phyloP scores from a whole-genome alignment of 768 basidiomycete genomes.

The Boletales sp. region DNA sequence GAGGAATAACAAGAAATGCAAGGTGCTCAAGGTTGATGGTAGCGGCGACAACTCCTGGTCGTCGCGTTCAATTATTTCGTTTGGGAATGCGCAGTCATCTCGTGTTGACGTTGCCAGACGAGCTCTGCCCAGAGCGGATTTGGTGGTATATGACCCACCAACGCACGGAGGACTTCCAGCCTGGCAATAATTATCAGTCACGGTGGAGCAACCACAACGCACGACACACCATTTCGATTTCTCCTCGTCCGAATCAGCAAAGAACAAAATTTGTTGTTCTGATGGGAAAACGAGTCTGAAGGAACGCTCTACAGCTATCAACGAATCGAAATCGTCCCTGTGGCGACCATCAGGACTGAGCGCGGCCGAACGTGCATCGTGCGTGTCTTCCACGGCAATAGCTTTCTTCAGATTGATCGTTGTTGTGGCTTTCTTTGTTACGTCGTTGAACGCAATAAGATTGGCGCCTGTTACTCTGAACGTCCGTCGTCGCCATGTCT shows the following conservation, averaged over 20 bases:
- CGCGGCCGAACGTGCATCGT: constrained; percentile 48
- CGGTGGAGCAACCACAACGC: background rate
- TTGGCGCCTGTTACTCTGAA: constrained; percentile 83
- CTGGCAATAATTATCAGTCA: constrained; percentile 37
- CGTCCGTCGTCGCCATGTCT: constrained; percentile 83
- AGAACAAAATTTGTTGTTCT: constrained; percentile 82
- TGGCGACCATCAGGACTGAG: constrained; percentile 44
- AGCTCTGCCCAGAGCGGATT: constrained; percentile 94
- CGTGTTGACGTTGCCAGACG: constrained; percentile 76
- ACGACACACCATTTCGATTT: constrained; percentile 76
- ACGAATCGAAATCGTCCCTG: constrained; percentile 56
- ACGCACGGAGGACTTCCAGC: constrained; percentile 79
- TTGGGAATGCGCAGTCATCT: constrained; percentile 25
- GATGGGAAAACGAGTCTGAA: constrained; percentile 81
- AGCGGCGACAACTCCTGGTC: too few relatives aligned
- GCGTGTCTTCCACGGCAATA: constrained; percentile 70
- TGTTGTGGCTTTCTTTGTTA: constrained; percentile 85
- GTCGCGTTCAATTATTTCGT: background rate
- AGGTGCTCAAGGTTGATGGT: background rate
- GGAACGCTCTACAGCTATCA: constrained; percentile 73
- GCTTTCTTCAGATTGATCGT: constrained; percentile 92
- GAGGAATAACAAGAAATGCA: constrained; percentile 8
- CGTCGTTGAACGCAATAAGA: constrained; percentile 87
- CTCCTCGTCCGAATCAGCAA: constrained; percentile 86
- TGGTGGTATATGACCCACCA: constrained; percentile 87